These are phyloP conservation scores for Naganishia cerealis DNA, from an alignment of 1,284 basidiomycete species.

Conservation along the genomic window DNA sequence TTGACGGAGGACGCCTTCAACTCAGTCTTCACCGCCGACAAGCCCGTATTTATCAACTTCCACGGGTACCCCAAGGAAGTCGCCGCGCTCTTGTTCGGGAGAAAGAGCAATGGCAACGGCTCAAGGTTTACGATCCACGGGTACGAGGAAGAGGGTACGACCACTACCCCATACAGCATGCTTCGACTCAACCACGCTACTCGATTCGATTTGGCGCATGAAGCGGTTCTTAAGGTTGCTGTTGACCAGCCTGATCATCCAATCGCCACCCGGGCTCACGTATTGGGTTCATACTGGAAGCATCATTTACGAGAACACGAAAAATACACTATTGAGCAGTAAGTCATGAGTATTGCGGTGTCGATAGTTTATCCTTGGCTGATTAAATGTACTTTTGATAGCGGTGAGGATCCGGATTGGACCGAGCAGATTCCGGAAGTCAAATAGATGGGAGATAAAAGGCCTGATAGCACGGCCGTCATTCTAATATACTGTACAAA, in stretches of 20 bases:
- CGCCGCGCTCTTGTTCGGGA: slow-evolving; percentile 50
- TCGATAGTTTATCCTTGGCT: background rate
- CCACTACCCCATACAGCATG: slow-evolving; percentile 53
- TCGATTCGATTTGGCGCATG: slow-evolving; percentile 55
- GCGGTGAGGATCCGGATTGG: slow-evolving; percentile 51
- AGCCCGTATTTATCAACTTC: slow-evolving; percentile 66
- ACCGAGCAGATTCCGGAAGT: slow-evolving; percentile 45
- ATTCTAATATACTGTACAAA: background rate
- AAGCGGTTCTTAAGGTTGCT: slow-evolving; percentile 52
- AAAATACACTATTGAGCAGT: slow-evolving; percentile 52
- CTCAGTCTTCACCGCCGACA: slow-evolving; percentile 69
- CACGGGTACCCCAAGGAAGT: slow-evolving; percentile 48
- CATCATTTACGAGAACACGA: slow-evolving; percentile 51
- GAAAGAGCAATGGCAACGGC: slow-evolving; percentile 50
- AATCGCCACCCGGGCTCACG: slow-evolving; percentile 50
- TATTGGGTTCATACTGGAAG: slow-evolving; percentile 50
- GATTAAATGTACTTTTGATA: slow-evolving; percentile 8
- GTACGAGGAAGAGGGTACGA: slow-evolving; percentile 57
- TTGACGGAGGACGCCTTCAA: slow-evolving; percentile 66
- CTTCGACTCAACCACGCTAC: slow-evolving; percentile 52
- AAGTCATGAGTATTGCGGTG: slow-evolving; percentile 6
- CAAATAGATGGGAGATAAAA: background rate
- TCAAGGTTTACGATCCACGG: slow-evolving; percentile 53
- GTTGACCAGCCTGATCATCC: slow-evolving; percentile 43
- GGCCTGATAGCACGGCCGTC: background rate